Percentiles rank a stretch among this genome's conserved stretches.
These are phyloP conservation scores for Gossypium schwendimanii DNA, from an alignment of 441 rosid genomes.

Conservation along the genomic window DNA sequence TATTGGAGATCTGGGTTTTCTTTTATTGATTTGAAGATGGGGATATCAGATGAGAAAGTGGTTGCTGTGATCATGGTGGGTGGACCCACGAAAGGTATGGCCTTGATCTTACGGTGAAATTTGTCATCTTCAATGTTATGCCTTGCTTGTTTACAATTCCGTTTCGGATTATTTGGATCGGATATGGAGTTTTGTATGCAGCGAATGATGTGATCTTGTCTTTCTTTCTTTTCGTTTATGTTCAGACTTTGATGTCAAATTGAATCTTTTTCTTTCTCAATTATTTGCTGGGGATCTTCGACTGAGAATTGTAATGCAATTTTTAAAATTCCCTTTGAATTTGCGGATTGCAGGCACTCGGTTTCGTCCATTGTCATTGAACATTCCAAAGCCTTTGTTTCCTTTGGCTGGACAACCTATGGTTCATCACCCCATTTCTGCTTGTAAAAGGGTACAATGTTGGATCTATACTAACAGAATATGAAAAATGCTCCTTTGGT, in stretches of 20 bases:
- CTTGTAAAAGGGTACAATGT: slow-evolving; percentile 54
- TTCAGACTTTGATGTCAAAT: not conserved
- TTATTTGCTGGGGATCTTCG: slow-evolving; percentile 1
- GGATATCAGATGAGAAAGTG: slow-evolving; percentile 54
- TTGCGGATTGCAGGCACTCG: slow-evolving; percentile 35
- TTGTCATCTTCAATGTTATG: not conserved
- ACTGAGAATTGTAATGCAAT: not conserved
- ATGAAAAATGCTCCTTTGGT: not conserved
- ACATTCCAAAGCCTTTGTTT: slow-evolving; percentile 65
- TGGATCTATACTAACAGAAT: not conserved
- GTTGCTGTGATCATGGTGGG: slow-evolving; percentile 83
- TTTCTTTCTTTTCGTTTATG: not conserved
- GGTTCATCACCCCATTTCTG: slow-evolving; percentile 74
- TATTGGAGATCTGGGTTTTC: slow-evolving; percentile 39
- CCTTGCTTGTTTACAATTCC: not conserved
- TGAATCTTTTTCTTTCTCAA: not conserved
- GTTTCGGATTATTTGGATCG: not conserved
- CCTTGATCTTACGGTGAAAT: not conserved
- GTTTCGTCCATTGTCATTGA: slow-evolving; percentile 56
- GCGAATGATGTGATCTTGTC: not conserved
- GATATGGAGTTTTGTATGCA: slow-evolving; percentile 12
- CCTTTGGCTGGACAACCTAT: slow-evolving; percentile 93
- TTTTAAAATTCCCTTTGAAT: not conserved
- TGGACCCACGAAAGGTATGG: slow-evolving; percentile 73
- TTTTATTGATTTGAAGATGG: slow-evolving; percentile 33